Percentiles rank a stretch among this genome's conserved stretches.
phyloP scores from a whole-genome alignment of 768 basidiomycete genomes.

The Favolaschia claudopus region DNA sequence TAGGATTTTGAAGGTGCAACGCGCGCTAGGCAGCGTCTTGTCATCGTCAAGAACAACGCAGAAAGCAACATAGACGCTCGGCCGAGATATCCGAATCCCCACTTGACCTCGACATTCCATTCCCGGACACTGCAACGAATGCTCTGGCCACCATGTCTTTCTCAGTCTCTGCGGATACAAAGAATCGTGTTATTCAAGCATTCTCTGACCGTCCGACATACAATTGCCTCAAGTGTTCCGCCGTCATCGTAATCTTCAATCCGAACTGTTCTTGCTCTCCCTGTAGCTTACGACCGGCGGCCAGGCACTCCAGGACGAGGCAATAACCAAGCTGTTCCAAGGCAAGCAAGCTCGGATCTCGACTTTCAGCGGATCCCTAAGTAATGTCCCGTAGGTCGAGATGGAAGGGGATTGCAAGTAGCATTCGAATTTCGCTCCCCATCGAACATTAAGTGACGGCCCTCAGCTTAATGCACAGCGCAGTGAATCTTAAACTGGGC shows the following conservation, averaged over 20 bases:
- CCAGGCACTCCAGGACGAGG: constrained; percentile 82
- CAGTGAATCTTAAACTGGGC: constrained; percentile 77
- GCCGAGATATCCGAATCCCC: no score
- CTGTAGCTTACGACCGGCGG: neutral
- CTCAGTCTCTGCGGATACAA: constrained; percentile 47
- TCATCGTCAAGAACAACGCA: no score
- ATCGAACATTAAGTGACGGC: constrained; percentile 1
- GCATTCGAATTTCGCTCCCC: neutral
- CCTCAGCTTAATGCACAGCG: constrained; percentile 76
- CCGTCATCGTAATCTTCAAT: constrained; percentile 63
- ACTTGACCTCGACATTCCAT: no score
- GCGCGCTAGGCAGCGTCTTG: no score
- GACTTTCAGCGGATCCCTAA: no score
- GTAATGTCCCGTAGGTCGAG: no score
- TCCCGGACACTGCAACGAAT: no score
- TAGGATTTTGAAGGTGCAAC: no score
- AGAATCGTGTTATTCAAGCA: constrained; percentile 62
- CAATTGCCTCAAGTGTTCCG: constrained; percentile 73
- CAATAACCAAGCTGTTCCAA: constrained; percentile 86
- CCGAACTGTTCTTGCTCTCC: neutral
- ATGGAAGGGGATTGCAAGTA: constrained; percentile 80
- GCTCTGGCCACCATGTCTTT: constrained; percentile 32
- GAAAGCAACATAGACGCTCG: no score
- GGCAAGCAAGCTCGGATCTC: no score
- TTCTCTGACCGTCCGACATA: constrained; percentile 75